These are phyloP conservation scores for Alternaria sp. DNA, from an alignment of 2,329 filamentous ascomycete species.

Conservation along the genomic window DNA sequence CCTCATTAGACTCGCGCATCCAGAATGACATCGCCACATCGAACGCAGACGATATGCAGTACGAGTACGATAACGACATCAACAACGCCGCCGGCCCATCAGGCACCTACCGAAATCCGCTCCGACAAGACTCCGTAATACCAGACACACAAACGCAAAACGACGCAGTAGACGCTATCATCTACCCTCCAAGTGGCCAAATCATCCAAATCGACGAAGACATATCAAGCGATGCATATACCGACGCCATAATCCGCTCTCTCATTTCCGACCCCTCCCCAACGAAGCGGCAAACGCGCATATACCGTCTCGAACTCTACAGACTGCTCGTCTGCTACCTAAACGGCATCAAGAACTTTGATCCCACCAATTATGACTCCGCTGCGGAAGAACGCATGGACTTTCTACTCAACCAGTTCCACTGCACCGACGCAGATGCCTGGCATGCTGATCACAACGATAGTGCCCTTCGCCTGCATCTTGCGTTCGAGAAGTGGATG, in stretches of 20 bases:
- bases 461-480: not conserved
- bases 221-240: not conserved
- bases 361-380: not conserved
- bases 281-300: not conserved
- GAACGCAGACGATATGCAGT: not conserved
- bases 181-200: not conserved
- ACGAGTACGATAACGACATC: not conserved
- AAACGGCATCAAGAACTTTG: constrained; percentile 11
- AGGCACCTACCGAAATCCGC: constrained; percentile 11
- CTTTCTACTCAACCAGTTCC: constrained; percentile 10
- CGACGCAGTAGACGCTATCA: not conserved
- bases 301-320: constrained; percentile 12
- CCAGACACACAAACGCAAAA: constrained; percentile 3
- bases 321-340: constrained; percentile 11
- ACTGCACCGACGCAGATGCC: not conserved
- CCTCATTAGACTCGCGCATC: not conserved
- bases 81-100: constrained; percentile 12
- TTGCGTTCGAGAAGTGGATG: constrained; percentile 11
- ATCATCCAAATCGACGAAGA: not conserved
- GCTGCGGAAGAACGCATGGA: constrained; percentile 15
- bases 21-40: not conserved
- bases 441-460: not conserved
- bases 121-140: constrained; percentile 15
- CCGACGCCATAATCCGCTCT: not conserved
- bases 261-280: not conserved